Conservation (phyloP, 2,329 filamentous ascomycete species). For the Hymenoscyphus occultus region DNA sequence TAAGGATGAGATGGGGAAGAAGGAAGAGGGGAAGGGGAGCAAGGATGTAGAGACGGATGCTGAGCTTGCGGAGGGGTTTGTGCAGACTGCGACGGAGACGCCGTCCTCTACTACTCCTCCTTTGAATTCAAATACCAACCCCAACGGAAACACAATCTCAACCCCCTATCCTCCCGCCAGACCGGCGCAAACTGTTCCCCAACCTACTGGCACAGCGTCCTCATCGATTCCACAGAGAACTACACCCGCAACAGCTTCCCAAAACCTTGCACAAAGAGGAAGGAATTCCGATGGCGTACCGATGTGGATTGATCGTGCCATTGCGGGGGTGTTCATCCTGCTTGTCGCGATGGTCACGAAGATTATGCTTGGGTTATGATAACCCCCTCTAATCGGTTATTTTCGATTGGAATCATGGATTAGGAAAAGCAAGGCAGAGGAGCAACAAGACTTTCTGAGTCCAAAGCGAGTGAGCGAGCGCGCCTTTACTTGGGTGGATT, state of each 20-base stretch:
- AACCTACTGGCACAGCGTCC: constrained; percentile 32
- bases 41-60: constrained; percentile 40
- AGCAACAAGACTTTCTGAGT: too few relatives aligned
- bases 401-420: too few relatives aligned
- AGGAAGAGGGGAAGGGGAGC: constrained; percentile 19
- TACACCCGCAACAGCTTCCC: background rate
- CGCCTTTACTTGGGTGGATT: too few relatives aligned
- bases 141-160: constrained; percentile 12
- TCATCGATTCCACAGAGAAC: constrained; percentile 17
- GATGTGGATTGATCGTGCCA: constrained; percentile 78
- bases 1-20: constrained; percentile 64
- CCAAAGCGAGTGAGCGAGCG: background rate
- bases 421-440: too few relatives aligned
- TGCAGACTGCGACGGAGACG: constrained; percentile 43
- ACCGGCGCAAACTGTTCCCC: constrained; percentile 36
- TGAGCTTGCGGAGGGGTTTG: constrained; percentile 56
- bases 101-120: constrained; percentile 30
- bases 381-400: background rate
- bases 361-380: constrained; percentile 37
- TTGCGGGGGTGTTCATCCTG: constrained; percentile 67
- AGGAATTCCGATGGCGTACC: constrained; percentile 52
- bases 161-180: constrained; percentile 27
- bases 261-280: constrained; percentile 28
- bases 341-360: constrained; percentile 68
- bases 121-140: background rate